phyloP scores from a whole-genome alignment of 108 stramenopile genomes.

The Pseudonitzschia pungens region DNA sequence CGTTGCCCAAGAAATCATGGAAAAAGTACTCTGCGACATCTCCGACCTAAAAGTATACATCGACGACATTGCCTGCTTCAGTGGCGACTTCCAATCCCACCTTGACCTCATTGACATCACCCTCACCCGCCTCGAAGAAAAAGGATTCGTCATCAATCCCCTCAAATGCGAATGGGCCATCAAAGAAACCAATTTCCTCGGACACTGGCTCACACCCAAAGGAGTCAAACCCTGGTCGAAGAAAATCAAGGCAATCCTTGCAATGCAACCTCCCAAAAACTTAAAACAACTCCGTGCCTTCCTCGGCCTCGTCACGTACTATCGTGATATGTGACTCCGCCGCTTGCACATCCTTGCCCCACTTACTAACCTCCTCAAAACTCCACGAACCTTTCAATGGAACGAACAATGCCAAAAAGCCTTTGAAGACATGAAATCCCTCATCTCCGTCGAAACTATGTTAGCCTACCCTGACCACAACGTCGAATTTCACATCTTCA shows the following conservation, averaged over 20 bases:
- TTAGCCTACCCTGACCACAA: constrained; percentile 48
- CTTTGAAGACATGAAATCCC: constrained; percentile 45
- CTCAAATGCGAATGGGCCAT: constrained; percentile 48
- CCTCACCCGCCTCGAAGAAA: constrained; percentile 19
- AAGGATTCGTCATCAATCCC: constrained; percentile 41
- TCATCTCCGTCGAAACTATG: constrained; percentile 35
- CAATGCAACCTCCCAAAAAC: constrained; percentile 22
- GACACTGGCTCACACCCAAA: constrained; percentile 3
- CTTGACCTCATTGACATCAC: neutral
- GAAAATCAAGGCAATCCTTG: constrained; percentile 46
- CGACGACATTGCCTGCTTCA: neutral
- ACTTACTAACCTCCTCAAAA: constrained; percentile 26
- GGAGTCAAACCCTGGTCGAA: constrained; percentile 33
- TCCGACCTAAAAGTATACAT: neutral
- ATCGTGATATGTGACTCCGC: constrained; percentile 46
- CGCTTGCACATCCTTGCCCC: constrained; percentile 46
- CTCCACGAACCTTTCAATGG: constrained; percentile 34
- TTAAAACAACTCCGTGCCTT: constrained; percentile 32
- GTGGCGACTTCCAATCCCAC: neutral
- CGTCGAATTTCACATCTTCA: constrained; percentile 31
- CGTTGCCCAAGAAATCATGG: constrained; percentile 43
- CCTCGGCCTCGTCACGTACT: constrained; percentile 47
- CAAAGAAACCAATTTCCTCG: constrained; percentile 44
- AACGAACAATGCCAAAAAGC: constrained; percentile 31
- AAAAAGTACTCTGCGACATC: constrained; percentile 17